Evolutionary conservation across 176 grass and related monocot genomes (phyloP).

Genomic region (Panicum miliaceum): DNA sequence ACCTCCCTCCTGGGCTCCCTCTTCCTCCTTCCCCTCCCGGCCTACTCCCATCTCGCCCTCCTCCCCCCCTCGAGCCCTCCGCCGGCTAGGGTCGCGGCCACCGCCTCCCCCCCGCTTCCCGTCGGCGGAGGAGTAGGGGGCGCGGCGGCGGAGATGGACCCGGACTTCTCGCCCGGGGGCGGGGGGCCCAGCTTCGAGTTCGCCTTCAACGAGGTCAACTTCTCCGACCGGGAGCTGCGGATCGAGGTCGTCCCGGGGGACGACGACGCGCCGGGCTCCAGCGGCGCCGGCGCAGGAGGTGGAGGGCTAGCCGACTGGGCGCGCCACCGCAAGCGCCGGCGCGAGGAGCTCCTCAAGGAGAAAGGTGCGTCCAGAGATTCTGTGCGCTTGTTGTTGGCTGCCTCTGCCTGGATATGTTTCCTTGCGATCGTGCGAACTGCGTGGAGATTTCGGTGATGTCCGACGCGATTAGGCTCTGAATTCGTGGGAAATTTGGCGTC

Average conservation of each 20-base stretch:
- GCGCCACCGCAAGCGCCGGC: conserved; percentile 60
- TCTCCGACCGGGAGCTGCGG: conserved; percentile 78
- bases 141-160: conserved; percentile 56
- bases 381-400: not conserved
- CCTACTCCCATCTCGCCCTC: not conserved
- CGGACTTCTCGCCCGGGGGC: conserved; percentile 62
- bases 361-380: conserved; percentile 54
- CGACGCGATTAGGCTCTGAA: not conserved
- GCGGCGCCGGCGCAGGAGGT: not conserved
- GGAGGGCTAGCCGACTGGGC: conserved; percentile 66
- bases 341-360: conserved; percentile 73
- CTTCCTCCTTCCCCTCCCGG: conserved; percentile 33
- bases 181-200: conserved; percentile 77
- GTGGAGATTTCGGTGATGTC: not conserved
- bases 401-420: not conserved
- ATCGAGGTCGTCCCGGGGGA: conserved; percentile 69
- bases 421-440: not conserved
- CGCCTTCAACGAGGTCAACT: conserved; percentile 88
- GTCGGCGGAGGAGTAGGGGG: conserved; percentile 10
- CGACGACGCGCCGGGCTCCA: conserved; percentile 48
- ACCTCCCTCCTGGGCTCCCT: not conserved
- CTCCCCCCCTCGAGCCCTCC: conserved; percentile 33
- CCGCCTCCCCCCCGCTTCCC: not conserved
- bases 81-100: conserved; percentile 55
- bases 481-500: not conserved